A percentile compares a stretch with the other conserved stretches of the same genome.
Conservation (phyloP, 2,329 filamentous ascomycete species). For the Arachnomyces sp. region DNA sequence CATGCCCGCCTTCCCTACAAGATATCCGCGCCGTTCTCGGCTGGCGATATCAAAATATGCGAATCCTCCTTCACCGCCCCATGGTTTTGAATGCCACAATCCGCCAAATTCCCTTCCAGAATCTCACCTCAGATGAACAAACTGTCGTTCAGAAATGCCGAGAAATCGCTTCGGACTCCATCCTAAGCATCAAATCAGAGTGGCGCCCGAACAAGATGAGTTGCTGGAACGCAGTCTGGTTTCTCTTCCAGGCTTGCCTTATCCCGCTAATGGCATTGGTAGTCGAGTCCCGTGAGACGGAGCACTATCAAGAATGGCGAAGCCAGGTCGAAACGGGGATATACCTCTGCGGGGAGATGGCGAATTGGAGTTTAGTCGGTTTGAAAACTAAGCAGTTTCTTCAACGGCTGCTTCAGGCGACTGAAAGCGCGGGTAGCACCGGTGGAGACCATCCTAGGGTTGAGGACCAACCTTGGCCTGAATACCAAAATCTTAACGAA, state of each 20-base stretch:
- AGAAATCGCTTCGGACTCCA: conserved; percentile 5
- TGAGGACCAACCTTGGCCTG: too few species aligned
- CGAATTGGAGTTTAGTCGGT: conserved; percentile 1
- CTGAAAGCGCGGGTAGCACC: too few species aligned
- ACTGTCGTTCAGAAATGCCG: conserved; percentile 6
- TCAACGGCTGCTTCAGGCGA: too few species aligned
- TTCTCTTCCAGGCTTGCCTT: conserved; percentile 14
- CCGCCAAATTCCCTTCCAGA: conserved; percentile 7
- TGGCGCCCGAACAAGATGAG: conserved; percentile 10
- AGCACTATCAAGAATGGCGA: conserved; percentile 7
- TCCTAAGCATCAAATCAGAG: conserved; percentile 3
- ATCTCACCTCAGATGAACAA: conserved; percentile 10
- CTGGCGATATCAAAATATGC: conserved; percentile 17
- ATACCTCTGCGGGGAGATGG: not conserved
- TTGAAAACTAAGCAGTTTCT: too few species aligned
- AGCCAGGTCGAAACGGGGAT: not conserved
- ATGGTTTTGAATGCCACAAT: conserved; percentile 12
- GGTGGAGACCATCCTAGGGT: too few species aligned
- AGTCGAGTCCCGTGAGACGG: conserved; percentile 1
- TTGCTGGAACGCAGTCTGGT: conserved; percentile 13
- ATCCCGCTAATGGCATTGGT: conserved; percentile 10
- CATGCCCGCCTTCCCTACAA: conserved; percentile 3
- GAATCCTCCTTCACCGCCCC: conserved; percentile 16
- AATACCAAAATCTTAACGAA: too few species aligned
- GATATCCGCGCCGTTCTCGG: conserved; percentile 10